These are phyloP conservation scores for Herpetospermum pedunculosum DNA, from an alignment of 306 rosid genomes.

Conservation along the genomic window DNA sequence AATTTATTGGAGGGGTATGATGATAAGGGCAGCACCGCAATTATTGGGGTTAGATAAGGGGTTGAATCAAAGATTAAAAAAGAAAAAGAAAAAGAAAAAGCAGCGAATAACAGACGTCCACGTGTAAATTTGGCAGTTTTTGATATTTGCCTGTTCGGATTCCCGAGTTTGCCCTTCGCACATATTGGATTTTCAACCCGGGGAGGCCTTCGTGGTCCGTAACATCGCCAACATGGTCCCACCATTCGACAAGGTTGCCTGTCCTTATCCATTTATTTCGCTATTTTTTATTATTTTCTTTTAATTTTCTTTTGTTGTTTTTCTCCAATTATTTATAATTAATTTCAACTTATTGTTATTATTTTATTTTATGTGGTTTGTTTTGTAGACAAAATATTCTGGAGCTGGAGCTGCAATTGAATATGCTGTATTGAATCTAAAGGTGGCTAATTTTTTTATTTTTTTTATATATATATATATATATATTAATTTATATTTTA, in stretches of 20 bases:
- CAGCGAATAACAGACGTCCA: background rate
- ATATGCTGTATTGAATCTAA: constrained; percentile 76
- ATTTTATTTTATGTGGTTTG: background rate
- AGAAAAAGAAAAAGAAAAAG: background rate
- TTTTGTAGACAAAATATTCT: constrained; percentile 54
- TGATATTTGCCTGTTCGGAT: constrained; percentile 98
- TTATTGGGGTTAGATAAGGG: background rate
- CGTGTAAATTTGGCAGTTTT: constrained; percentile 42
- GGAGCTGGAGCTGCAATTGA: constrained; percentile 98
- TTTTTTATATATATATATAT: too few relatives aligned
- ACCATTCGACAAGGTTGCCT: constrained; percentile 62
- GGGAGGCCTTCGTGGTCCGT: constrained; percentile 85
- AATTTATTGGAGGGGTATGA: background rate
- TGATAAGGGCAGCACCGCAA: constrained; percentile 1
- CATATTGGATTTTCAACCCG: constrained; percentile 78
- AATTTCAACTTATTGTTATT: background rate
- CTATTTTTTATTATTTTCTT: background rate
- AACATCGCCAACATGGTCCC: constrained; percentile 99
- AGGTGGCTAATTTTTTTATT: constrained; percentile 28
- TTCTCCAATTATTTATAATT: background rate
- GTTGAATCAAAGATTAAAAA: too few relatives aligned
- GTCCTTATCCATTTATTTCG: background rate
- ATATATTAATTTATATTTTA: background rate
- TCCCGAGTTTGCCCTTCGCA: constrained; percentile 96
- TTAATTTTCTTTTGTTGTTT: too few relatives aligned